These are phyloP conservation scores for Allium cepa DNA, from an alignment of 106 monocot genomes.

Conservation along the genomic window DNA sequence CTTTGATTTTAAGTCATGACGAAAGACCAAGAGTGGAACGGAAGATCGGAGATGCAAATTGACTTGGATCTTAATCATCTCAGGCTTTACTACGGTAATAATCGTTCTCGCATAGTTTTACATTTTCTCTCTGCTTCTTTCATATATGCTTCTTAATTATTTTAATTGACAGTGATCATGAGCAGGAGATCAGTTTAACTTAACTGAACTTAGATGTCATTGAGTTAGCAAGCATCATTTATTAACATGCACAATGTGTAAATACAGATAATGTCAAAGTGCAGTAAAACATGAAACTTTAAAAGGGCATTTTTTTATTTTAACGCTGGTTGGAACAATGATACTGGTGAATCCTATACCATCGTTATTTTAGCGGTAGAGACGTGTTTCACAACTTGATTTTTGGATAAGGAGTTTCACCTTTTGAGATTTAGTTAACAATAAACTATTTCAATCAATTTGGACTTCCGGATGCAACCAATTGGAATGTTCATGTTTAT, in stretches of 20 bases:
- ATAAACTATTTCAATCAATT: too few species aligned
- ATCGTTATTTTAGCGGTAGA: too few species aligned
- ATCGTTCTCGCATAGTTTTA: too few species aligned
- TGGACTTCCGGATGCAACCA: too few species aligned
- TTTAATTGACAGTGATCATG: background rate
- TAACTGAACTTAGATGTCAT: too few species aligned
- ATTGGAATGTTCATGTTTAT: too few species aligned
- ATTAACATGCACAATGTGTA: background rate
- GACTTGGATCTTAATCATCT: conserved; percentile 65
- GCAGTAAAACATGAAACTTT: background rate
- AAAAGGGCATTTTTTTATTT: too few species aligned
- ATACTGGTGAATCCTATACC: too few species aligned
- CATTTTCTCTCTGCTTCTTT: background rate
- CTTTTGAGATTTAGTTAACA: too few species aligned
- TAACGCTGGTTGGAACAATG: too few species aligned
- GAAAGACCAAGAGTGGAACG: conserved; percentile 17
- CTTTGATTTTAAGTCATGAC: conserved; percentile 8
- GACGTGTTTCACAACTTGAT: too few species aligned
- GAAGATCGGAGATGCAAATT: conserved; percentile 47
- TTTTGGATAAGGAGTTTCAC: too few species aligned
- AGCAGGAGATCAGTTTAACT: background rate
- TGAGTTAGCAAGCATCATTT: background rate
- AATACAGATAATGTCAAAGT: background rate
- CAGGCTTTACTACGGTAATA: conserved; percentile 70
- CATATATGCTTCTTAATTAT: background rate